Percentiles rank a stretch among this genome's conserved stretches.
These are phyloP conservation scores for Pseudocercospora macadamiae DNA, from an alignment of 2,329 filamentous ascomycete genomes.

Conservation along the genomic window DNA sequence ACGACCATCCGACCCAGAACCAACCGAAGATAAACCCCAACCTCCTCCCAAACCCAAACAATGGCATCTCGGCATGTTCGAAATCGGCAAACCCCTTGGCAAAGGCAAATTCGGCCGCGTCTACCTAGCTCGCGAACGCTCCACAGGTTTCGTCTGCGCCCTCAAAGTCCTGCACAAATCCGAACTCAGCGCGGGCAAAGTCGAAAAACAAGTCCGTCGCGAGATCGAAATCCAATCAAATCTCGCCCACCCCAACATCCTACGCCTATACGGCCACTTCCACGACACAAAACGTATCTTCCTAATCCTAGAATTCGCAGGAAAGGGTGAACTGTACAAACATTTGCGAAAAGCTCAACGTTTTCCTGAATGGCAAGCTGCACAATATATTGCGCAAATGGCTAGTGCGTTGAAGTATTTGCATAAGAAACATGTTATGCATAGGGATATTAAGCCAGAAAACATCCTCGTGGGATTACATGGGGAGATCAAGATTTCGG, in stretches of 20 bases:
- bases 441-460: conserved; percentile 96
- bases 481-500: conserved; percentile 97
- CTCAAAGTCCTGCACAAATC: conserved; percentile 86
- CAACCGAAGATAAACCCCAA: conserved; percentile 31
- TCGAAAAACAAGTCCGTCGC: conserved; percentile 84
- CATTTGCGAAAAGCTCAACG: conserved; percentile 76
- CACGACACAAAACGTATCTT: conserved; percentile 88
- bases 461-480: conserved; percentile 96
- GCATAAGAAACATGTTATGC: conserved; percentile 96
- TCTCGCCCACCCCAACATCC: conserved; percentile 81
- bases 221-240: conserved; percentile 92
- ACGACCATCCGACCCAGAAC: conserved; percentile 30
- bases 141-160: conserved; percentile 79
- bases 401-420: conserved; percentile 86
- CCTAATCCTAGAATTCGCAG: conserved; percentile 83
- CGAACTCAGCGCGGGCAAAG: conserved; percentile 76
- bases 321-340: conserved; percentile 86
- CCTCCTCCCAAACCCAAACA: conserved; percentile 54
- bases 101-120: conserved; percentile 89
- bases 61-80: conserved; percentile 91
- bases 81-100: conserved; percentile 82
- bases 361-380: conserved; percentile 84
- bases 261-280: conserved; percentile 84
- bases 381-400: conserved; percentile 88
- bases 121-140: conserved; percentile 79